Evolutionary conservation across 768 basidiomycete genomes (phyloP), one percentile per base, ranked within the genome.

Genomic region (Termitomyces sp.): DNA sequence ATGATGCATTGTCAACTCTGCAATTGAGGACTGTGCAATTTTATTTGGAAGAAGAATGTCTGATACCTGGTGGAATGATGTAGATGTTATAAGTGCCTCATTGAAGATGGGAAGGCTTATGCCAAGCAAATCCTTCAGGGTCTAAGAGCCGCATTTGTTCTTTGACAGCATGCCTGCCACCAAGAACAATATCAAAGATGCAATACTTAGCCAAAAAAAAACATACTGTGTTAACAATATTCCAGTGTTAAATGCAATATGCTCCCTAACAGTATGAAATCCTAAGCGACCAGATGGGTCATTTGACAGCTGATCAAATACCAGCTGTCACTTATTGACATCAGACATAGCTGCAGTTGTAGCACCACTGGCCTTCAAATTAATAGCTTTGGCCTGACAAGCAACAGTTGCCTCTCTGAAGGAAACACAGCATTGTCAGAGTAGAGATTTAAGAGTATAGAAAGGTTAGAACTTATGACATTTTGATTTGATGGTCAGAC

Each of bases 41-140:
- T 98, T 48, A 85, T 90, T 66, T 74, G 78, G 52, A 84, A 86
- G 76, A 94, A 95, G 76, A 74, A 75, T 53, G 76, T 73, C 26
- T n/a, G 77, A 80, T 63, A 71, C 81, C 54, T 72, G 88, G 68
- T 97, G 94, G 86, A 85, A 89, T 44, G 87, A 90, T 43, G 94
- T 97, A 2, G 93, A 95, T 65, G 82, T 96, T 6, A 86, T 90
- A 2, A 94, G 93, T 24, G 94, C 92, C 3, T 72, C 87, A 65
- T 70, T 95, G 69, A 97, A 97, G 80, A 90, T 96, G 90, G 90
- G 90, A 28, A 79, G 70, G 72, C 43, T 71, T 67, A 12, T 63
- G 57, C 1, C 12, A 32, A 6, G 18, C 42, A 63, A 72, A 72
- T 16, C 64, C 69, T 10, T 66, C 65, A 36, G 52, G 59, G 24